A percentile compares a stretch with the other conserved stretches of the same genome.
phyloP scores from a whole-genome alignment of 1,284 basidiomycete genomes.

The Filobasidium uniguttulatum region DNA sequence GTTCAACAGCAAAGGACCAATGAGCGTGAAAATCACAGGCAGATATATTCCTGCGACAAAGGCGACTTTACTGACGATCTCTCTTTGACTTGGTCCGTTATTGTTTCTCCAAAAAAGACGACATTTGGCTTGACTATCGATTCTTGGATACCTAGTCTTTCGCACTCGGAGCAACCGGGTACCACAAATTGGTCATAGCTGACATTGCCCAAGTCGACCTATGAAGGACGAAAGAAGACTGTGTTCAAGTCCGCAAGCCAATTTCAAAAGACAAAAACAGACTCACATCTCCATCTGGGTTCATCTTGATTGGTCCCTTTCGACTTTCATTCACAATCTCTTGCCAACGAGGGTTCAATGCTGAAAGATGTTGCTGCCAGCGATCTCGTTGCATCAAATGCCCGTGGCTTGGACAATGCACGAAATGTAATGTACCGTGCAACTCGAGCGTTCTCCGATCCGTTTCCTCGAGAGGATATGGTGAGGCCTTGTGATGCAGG shows the following conservation, averaged over 20 bases:
- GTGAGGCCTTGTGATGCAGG: slow-evolving; percentile 60
- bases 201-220: slow-evolving; percentile 68
- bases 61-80: slow-evolving; percentile 53
- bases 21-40: neutral
- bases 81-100: slow-evolving; percentile 48
- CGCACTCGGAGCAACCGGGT: slow-evolving; percentile 54
- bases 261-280: neutral
- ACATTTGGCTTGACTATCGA: slow-evolving; percentile 61
- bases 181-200: slow-evolving; percentile 64
- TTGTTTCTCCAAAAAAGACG: slow-evolving; percentile 79
- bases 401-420: slow-evolving; percentile 54
- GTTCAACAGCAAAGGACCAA: neutral
- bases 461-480: slow-evolving; percentile 32
- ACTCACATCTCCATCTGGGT: slow-evolving; percentile 81
- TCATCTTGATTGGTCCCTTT: slow-evolving; percentile 43
- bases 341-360: slow-evolving; percentile 66
- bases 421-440: slow-evolving; percentile 74
- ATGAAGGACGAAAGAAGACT: neutral
- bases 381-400: slow-evolving; percentile 52
- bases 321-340: slow-evolving; percentile 54
- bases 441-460: slow-evolving; percentile 56
- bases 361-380: slow-evolving; percentile 61
- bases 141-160: slow-evolving; percentile 38
- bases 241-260: neutral
- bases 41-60: neutral